Percentiles rank a stretch among this genome's conserved stretches.
These are phyloP conservation scores for Ascochyta clinopodiicola DNA, from an alignment of 2,329 filamentous ascomycete genomes.

Conservation along the genomic window DNA sequence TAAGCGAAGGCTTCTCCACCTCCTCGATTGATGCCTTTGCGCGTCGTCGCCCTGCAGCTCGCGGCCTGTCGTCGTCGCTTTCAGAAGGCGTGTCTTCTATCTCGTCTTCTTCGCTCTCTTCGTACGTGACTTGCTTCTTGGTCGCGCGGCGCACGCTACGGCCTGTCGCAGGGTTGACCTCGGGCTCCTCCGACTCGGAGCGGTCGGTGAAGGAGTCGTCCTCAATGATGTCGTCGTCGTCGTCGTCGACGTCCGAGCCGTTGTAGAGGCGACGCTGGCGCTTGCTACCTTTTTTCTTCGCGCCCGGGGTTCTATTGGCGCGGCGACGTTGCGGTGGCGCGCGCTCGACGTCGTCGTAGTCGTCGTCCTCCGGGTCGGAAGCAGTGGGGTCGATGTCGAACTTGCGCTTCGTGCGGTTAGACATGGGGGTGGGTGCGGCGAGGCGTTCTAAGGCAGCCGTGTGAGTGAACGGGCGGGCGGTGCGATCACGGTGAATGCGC, in stretches of 20 bases:
- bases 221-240: conserved; percentile 58
- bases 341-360: conserved; percentile 44
- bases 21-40: conserved; percentile 38
- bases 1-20: conserved; percentile 43
- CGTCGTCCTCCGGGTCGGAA: conserved; percentile 49
- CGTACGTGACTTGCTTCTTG: conserved; percentile 62
- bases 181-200: conserved; percentile 54
- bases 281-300: conserved; percentile 43
- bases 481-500: conserved; percentile 21
- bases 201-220: conserved; percentile 52
- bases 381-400: conserved; percentile 49
- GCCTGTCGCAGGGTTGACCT: conserved; percentile 63
- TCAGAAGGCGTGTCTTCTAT: conserved; percentile 50
- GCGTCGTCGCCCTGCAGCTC: conserved; percentile 25
- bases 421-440: conserved; percentile 41
- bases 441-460: conserved; percentile 28
- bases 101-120: conserved; percentile 60
- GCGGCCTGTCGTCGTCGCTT: conserved; percentile 35
- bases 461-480: conserved; percentile 22
- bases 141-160: conserved; percentile 63
- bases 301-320: conserved; percentile 30
- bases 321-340: conserved; percentile 42
- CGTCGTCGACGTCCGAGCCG: conserved; percentile 49
- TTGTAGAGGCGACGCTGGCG: conserved; percentile 42
- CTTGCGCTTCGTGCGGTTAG: conserved; percentile 50